Percentiles rank a stretch among this genome's conserved stretches.
Conservation (phyloP, 257 asterid species). For the Solanum bukasovii region DNA sequence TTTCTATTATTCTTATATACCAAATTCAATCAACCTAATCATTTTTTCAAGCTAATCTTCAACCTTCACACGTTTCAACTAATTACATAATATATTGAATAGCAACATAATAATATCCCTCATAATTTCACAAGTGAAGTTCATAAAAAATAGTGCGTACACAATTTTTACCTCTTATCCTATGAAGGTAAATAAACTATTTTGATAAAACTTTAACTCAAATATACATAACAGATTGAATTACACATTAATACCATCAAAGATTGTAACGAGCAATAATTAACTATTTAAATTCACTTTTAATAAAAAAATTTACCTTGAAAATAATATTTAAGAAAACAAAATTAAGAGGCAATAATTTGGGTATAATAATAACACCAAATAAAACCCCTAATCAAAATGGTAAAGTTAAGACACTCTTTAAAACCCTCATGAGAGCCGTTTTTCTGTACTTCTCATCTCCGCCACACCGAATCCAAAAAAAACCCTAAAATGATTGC, state of each 20-base stretch:
- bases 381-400: neutral
- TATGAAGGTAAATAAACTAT: neutral
- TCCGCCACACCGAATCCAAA: neutral
- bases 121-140: neutral
- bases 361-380: neutral
- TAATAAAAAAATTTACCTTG: neutral
- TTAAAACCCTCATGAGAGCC: neutral
- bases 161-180: neutral
- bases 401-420: neutral
- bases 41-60: neutral
- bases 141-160: fast-evolving
- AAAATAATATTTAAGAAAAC: neutral
- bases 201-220: neutral
- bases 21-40: no score
- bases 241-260: neutral
- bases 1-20: neutral
- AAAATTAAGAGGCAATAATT: neutral
- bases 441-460: neutral
- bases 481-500: neutral
- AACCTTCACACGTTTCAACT: neutral
- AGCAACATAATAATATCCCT: neutral
- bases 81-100: no score
- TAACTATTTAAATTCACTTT: neutral
- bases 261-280: neutral
- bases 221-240: neutral